A percentile compares a stretch with the other conserved stretches of the same genome.
These are phyloP conservation scores for Suillus decipiens DNA, from an alignment of 768 basidiomycete genomes.

Conservation along the genomic window DNA sequence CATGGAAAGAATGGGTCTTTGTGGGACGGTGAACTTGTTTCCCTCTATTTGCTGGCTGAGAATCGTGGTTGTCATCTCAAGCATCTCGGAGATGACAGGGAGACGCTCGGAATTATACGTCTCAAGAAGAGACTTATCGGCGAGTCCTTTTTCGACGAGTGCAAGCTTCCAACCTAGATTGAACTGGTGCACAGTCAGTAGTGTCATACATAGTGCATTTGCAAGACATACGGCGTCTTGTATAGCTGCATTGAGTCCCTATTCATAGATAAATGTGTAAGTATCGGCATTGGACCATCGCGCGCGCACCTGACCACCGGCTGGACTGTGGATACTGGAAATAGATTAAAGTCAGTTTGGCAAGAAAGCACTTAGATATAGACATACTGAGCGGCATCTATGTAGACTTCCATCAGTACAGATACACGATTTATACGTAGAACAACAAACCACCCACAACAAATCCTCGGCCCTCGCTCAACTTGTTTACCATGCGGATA, in stretches of 20 bases:
- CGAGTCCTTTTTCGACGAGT: slow-evolving; percentile 25
- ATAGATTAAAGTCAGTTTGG: not conserved
- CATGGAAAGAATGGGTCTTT: slow-evolving; percentile 24
- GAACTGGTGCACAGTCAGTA: slow-evolving; percentile 6
- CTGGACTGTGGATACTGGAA: not conserved
- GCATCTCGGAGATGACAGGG: slow-evolving; percentile 31
- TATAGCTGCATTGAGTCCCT: slow-evolving; percentile 39
- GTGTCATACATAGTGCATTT: not conserved
- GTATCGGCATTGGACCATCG: not conserved
- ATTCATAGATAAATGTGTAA: slow-evolving; percentile 10
- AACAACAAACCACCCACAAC: not conserved
- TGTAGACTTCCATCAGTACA: not conserved
- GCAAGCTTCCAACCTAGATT: slow-evolving; percentile 31
- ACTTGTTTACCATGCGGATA: not conserved
- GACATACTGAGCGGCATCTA: slow-evolving; percentile 4
- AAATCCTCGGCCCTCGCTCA: not conserved
- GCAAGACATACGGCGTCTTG: slow-evolving; percentile 40
- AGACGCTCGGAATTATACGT: slow-evolving; percentile 30
- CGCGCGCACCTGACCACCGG: not conserved
- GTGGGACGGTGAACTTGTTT: slow-evolving; percentile 22
- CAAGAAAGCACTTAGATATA: not conserved
- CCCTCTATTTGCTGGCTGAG: slow-evolving; percentile 13
- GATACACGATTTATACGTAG: not conserved
- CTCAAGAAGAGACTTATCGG: slow-evolving; percentile 24
- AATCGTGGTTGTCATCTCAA: slow-evolving; percentile 24